Evolutionary conservation across 73 alveolate species (phyloP).

Genomic region (Durusdinium trenchii): DNA sequence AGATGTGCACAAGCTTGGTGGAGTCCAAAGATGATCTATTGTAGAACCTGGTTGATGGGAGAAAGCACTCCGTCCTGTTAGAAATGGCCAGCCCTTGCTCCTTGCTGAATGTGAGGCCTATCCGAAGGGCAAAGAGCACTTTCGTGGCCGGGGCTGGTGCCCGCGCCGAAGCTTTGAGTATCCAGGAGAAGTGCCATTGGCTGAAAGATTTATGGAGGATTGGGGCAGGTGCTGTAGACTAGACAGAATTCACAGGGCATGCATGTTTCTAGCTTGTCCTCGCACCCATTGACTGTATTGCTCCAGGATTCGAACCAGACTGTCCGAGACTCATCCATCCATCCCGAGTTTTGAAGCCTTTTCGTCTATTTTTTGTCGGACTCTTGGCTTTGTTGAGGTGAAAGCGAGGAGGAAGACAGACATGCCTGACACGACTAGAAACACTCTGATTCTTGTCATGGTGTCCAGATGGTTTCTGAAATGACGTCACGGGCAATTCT

Average conservation of each 20-base stretch:
- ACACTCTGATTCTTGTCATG: too few relatives aligned
- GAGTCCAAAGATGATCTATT: background rate
- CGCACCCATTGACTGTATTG: background rate
- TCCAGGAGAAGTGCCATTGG: background rate
- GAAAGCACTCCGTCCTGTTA: background rate
- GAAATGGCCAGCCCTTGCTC: background rate
- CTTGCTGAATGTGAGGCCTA: conserved; percentile 66
- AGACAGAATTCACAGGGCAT: background rate
- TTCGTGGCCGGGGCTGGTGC: conserved; percentile 95
- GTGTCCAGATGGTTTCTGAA: too few relatives aligned
- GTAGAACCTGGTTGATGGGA: background rate
- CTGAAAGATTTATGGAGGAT: background rate
- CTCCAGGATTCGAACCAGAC: conserved; percentile 50
- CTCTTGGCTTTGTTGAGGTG: background rate
- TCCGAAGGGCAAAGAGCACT: conserved; percentile 90
- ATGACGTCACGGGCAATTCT: too few relatives aligned
- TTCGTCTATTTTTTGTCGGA: background rate
- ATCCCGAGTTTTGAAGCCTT: background rate
- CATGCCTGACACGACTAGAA: conserved; percentile 53
- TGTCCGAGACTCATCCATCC: background rate
- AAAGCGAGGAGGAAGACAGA: conserved; percentile 54
- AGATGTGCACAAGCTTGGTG: background rate
- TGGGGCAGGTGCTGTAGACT: background rate
- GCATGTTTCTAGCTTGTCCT: background rate
- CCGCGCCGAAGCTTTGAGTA: conserved; percentile 75